Evolutionary conservation across 768 basidiomycete species (phyloP), one percentile per base, ranked within the genome.

Genomic region (Heimioporus sp.): DNA sequence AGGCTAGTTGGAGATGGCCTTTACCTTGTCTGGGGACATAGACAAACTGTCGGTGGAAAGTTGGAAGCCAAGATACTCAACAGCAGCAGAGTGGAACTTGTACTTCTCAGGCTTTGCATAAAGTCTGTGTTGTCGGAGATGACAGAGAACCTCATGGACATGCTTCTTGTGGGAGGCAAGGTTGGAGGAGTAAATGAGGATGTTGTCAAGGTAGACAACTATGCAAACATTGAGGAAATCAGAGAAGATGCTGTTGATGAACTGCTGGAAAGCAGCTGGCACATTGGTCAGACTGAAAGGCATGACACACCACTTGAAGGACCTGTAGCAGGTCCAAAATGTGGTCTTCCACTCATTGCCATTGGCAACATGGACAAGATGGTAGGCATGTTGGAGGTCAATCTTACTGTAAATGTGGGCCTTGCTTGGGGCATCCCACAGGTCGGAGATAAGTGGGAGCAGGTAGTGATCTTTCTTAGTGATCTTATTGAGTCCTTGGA

Each of bases 161-260:
- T n/a, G n/a, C n/a, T n/a, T n/a, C n/a, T n/a, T n/a, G n/a, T n/a
- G n/a, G n/a, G n/a, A n/a, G n/a, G n/a, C n/a, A n/a, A n/a, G n/a
- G n/a, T n/a, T n/a, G n/a, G n/a, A n/a, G n/a, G n/a, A n/a, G n/a
- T n/a, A n/a, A n/a, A n/a, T n/a, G n/a, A n/a, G n/a, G n/a, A n/a
- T n/a, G n/a, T n/a, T n/a, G n/a, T n/a, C n/a, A n/a, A n/a, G 12
- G 59, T 78, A 80, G 34, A 79, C 71, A 15, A 77, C 63, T 44
- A 69, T 68, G 49, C 63, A 65, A 31, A 38, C 39, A 51, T 70
- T 68, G 28, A 71, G 50, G n/a, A 67, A 42, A 31, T 52, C 19
- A 40, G 42, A 6, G 17, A 52, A 42, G 44, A 50, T 50, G 21
- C 38, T 50, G n/a, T 51, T 58, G 44, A 72, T 62, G 46, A 65